A percentile compares a stretch with the other conserved stretches of the same genome.
Conservation (phyloP, 2,329 filamentous ascomycete species). For the Paecilomyces niveus region DNA sequence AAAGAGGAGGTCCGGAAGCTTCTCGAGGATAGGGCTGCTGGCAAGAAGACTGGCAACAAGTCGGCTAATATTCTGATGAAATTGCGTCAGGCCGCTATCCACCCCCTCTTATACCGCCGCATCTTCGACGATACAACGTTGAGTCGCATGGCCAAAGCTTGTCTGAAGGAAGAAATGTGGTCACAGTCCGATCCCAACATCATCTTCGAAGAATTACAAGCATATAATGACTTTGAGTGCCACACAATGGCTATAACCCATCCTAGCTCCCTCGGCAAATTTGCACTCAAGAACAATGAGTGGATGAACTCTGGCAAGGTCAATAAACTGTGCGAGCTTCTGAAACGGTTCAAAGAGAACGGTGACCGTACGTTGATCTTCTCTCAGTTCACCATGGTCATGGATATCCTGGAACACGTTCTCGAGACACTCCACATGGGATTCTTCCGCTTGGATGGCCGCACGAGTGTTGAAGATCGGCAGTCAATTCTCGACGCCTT, state of each 20-base stretch:
- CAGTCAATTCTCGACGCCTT: constrained; percentile 87
- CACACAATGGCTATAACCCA: constrained; percentile 52
- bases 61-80: constrained; percentile 74
- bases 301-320: constrained; percentile 80
- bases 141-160: constrained; percentile 67
- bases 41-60: constrained; percentile 48
- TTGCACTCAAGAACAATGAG: constrained; percentile 52
- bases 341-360: constrained; percentile 65
- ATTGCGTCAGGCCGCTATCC: constrained; percentile 84
- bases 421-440: constrained; percentile 64
- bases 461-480: constrained; percentile 71
- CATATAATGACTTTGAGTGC: constrained; percentile 56
- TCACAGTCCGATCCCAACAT: constrained; percentile 42
- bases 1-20: constrained; percentile 57
- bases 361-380: constrained; percentile 88
- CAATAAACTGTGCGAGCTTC: constrained; percentile 66
- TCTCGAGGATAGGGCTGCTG: constrained; percentile 50
- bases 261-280: constrained; percentile 46
- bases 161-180: constrained; percentile 62
- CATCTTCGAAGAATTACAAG: constrained; percentile 48
- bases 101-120: constrained; percentile 78
- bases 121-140: constrained; percentile 71
- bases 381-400: constrained; percentile 84
- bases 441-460: constrained; percentile 81
- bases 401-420: constrained; percentile 82